Conservation (phyloP, 2,329 filamentous ascomycete species). For the Curvularia sp. region DNA sequence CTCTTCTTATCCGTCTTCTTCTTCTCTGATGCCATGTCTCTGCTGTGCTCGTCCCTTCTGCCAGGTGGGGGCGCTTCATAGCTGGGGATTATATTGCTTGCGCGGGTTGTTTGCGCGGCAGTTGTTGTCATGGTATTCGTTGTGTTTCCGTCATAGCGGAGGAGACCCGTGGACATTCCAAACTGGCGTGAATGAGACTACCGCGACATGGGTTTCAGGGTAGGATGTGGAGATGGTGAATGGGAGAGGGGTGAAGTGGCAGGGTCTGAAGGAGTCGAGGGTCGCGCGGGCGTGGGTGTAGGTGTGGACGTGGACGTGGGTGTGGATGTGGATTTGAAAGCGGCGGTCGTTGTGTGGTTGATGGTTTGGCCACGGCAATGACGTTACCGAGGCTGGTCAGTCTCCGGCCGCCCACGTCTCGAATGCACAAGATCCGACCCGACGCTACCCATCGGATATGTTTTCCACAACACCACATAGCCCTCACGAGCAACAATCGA, state of each 20-base stretch:
- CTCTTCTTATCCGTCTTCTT: slow-evolving; percentile 71
- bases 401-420: slow-evolving; percentile 10
- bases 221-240: not conserved
- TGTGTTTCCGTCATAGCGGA: slow-evolving; percentile 48
- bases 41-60: slow-evolving; percentile 19
- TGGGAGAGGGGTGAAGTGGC: not conserved
- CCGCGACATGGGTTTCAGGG: slow-evolving; percentile 31
- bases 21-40: slow-evolving; percentile 6
- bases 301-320: not conserved
- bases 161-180: slow-evolving; percentile 51
- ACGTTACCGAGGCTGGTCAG: slow-evolving; percentile 23
- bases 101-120: slow-evolving; percentile 33
- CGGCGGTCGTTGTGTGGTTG: slow-evolving; percentile 16
- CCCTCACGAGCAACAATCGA: not conserved
- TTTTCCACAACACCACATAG: slow-evolving; percentile 11
- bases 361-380: slow-evolving; percentile 13
- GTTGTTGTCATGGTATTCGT: slow-evolving; percentile 45
- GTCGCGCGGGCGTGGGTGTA: slow-evolving; percentile 5
- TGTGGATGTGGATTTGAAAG: slow-evolving; percentile 15
- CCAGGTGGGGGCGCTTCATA: slow-evolving; percentile 60
- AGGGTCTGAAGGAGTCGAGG: slow-evolving; percentile 1
- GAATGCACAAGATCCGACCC: slow-evolving; percentile 14
- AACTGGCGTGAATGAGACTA: slow-evolving; percentile 22
- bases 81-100: slow-evolving; percentile 50
- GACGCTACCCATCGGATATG: slow-evolving; percentile 21